Conservation (phyloP, 768 basidiomycete species). For the Pulveroboletus sp. region DNA sequence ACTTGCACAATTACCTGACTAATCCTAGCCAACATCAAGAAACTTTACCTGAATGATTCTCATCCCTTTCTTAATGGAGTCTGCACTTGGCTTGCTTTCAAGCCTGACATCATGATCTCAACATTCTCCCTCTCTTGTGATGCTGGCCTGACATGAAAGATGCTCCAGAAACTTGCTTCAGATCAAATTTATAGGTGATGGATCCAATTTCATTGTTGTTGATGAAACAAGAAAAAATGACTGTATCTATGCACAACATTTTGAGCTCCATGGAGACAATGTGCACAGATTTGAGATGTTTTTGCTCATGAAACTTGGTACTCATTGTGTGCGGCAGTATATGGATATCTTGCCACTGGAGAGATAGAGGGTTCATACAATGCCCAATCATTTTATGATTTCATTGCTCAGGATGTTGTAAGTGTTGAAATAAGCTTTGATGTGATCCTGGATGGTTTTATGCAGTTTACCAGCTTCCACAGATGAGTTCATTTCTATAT, state of each 20-base stretch:
- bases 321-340: background rate
- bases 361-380: background rate
- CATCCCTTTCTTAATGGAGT: too few species aligned
- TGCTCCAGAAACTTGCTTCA: background rate
- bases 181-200: background rate
- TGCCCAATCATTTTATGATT: background rate
- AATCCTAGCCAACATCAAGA: too few species aligned
- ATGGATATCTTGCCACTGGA: background rate
- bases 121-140: too few species aligned
- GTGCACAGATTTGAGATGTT: background rate
- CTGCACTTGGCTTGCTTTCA: too few species aligned
- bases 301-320: background rate
- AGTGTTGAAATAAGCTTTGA: too few species aligned
- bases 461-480: too few species aligned
- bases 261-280: background rate
- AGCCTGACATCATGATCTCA: too few species aligned
- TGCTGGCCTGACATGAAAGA: too few species aligned
- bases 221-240: constrained; percentile 5
- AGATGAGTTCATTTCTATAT: background rate
- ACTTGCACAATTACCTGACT: too few species aligned
- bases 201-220: too few species aligned
- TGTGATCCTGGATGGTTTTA: too few species aligned
- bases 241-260: background rate
- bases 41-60: too few species aligned
- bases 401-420: background rate